phyloP scores from a whole-genome alignment of 805 yeast genomes.

The Kazachstania psychrophila region DNA sequence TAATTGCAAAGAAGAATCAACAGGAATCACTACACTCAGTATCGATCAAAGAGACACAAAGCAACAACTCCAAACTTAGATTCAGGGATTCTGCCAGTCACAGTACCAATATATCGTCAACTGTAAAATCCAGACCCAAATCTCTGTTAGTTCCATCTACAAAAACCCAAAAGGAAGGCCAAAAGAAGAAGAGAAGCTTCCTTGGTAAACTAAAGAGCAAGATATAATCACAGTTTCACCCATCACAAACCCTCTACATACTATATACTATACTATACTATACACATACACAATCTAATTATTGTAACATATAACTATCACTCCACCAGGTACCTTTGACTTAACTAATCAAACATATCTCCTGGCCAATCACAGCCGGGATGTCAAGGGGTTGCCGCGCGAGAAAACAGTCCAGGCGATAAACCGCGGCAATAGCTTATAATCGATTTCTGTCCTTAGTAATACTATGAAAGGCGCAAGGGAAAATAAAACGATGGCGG shows the following conservation, averaged over 20 bases:
- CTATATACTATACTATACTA: no score
- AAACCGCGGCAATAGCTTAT: no score
- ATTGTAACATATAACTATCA: no score
- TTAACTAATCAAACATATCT: no score
- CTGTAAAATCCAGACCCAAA: background rate
- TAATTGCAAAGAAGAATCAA: background rate
- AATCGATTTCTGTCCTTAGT: no score
- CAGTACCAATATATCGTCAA: background rate
- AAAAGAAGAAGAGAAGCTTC: conserved; percentile 13
- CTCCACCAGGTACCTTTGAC: no score
- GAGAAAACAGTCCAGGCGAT: no score
- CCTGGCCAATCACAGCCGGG: no score
- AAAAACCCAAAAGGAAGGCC: background rate
- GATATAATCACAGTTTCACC: conserved; percentile 6
- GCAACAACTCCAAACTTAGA: background rate
- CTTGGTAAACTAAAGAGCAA: conserved; percentile 19
- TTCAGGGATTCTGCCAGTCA: background rate
- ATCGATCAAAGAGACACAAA: conserved; percentile 1
- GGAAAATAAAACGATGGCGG: no score
- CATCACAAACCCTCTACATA: no score
- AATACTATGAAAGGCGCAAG: background rate
- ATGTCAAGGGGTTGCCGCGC: no score
- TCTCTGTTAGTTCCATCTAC: background rate
- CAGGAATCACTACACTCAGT: background rate
- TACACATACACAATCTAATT: no score